Base-by-base conservation (phyloP, 2,329 filamentous ascomycete genomes). In the Thielaviopsis euricoi region DNA sequence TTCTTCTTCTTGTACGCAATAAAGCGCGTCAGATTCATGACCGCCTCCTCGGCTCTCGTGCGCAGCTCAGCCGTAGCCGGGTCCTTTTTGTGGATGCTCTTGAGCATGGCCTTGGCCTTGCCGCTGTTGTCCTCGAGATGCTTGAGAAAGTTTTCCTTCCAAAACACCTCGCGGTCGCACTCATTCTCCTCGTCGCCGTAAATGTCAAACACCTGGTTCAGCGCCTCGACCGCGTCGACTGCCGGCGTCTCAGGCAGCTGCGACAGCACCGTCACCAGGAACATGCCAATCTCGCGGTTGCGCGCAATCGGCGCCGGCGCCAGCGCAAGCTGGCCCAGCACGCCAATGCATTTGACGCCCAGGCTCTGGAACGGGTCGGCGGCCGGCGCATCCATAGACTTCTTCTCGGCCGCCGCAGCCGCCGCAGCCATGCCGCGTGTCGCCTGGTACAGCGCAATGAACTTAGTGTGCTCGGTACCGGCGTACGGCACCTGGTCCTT, bases 151-250 rank as follows among this genome's bases (percentile, higher is more conserved):
- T 73, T 73, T 61, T 81, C 74, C 63, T 75, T 74, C 78, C 82
- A 84, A 67, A 85, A 86, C 2, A 86, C 81, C 25, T 77, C 74
- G 59, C 70, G 72, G 65, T 86, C 83, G 65, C 77, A 82, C 12
- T 74, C 70, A 57, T 71, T 74, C 13, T 72, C 73, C 66, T 82
- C 80, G 65, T 86, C 79, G 25, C 75, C 78, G 67, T 86, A 86
- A 7, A 86, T 74, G 63, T 86, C 83, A 63, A 84, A 83, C 19
- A 86, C 62, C 67, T 84, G 80, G 68, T 85, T 80, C 50, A 86
- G 69, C 17, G 80, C 79, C 69, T 86, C 82, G 33, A 86, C 74
- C 5, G 74, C 73, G 52, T 84, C 79, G 1, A 80, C 81, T 1
- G 74, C 68, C 1, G 79, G 72, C 0, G 76, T 77, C 51, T 75